A percentile compares a stretch with the other conserved stretches of the same genome.
These are phyloP conservation scores for Megacollybia platyphylla DNA, from an alignment of 1,284 basidiomycete species.

Conservation along the genomic window DNA sequence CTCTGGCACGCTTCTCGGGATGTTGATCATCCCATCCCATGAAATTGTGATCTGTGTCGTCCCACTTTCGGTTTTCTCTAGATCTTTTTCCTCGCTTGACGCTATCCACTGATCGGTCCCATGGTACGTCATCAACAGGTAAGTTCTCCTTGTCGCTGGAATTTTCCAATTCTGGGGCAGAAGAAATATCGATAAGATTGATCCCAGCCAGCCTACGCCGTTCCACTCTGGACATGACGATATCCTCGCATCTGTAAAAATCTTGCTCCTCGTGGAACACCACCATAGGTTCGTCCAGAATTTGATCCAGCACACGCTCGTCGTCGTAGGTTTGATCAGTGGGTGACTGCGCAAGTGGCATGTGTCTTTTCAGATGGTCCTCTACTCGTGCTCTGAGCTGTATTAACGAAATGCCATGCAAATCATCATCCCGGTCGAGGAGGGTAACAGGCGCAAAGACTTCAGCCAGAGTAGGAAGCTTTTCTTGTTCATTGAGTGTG, in stretches of 20 bases:
- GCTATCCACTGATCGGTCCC: neutral
- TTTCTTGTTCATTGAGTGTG: constrained; percentile 27
- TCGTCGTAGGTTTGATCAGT: neutral
- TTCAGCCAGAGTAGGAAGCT: constrained; percentile 7
- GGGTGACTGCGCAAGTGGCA: constrained; percentile 6
- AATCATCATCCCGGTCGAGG: constrained; percentile 9
- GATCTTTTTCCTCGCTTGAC: neutral
- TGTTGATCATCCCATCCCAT: neutral
- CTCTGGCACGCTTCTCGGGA: neutral
- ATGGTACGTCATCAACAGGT: neutral
- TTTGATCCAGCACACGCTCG: constrained; percentile 3
- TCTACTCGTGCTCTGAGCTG: constrained; percentile 1
- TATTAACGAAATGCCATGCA: constrained; percentile 3
- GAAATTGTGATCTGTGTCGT: neutral
- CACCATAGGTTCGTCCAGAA: constrained; percentile 5
- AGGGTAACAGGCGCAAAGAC: constrained; percentile 17
- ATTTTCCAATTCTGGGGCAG: neutral
- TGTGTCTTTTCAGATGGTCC: neutral
- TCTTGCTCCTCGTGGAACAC: constrained; percentile 7
- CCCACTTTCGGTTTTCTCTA: neutral
- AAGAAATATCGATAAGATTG: neutral
- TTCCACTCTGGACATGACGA: constrained; percentile 11
- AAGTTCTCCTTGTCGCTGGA: neutral
- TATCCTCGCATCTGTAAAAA: constrained; percentile 5
- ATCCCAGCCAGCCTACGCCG: constrained; percentile 9